These are phyloP conservation scores for Nicotiana benthamiana DNA, from an alignment of 257 asterid genomes.

Conservation along the genomic window DNA sequence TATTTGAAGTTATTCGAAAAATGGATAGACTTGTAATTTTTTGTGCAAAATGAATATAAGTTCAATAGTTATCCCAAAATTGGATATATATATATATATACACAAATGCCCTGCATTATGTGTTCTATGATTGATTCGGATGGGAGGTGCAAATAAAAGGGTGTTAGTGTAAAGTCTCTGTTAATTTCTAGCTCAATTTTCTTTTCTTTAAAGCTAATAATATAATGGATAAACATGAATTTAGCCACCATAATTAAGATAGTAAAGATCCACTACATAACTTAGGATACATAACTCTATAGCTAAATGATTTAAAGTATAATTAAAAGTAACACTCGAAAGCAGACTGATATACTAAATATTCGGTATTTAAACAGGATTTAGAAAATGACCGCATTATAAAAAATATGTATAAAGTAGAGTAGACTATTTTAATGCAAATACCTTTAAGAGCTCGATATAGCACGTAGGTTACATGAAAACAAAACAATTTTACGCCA, in stretches of 20 bases:
- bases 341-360: no score
- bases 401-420: no score
- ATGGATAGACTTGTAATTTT: no score
- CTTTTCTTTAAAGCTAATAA: neutral
- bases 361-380: no score
- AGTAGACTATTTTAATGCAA: no score
- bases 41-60: no score
- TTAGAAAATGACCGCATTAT: fast-evolving
- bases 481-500: neutral
- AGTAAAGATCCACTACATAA: neutral
- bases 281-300: neutral
- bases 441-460: no score
- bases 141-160: neutral
- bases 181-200: neutral
- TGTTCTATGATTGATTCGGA: neutral
- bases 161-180: neutral
- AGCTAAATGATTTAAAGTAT: neutral
- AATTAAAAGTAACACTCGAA: neutral
- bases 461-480: no score
- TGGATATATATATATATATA: no score
- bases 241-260: neutral
- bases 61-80: no score
- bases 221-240: neutral
- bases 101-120: no score
- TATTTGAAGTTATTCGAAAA: no score